Percentiles rank a stretch among this genome's conserved stretches.
Conservation (phyloP, 257 asterid genomes). For the Ocimum tenuiflorum region DNA sequence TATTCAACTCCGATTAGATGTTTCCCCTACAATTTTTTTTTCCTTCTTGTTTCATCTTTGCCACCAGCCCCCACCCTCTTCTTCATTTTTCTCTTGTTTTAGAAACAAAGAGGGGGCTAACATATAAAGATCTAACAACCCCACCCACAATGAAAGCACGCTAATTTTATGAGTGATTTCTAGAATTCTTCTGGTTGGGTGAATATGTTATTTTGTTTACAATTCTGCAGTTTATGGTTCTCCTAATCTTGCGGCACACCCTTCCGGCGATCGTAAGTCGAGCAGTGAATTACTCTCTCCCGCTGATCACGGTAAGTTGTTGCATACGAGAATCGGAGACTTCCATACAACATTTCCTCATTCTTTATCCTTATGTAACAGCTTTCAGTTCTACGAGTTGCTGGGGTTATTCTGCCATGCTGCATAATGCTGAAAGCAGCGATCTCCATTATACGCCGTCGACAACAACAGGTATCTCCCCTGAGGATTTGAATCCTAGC, state of each 20-base stretch:
- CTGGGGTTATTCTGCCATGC: slow-evolving; percentile 73
- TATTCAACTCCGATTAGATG: no score
- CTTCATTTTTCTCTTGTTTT: no score
- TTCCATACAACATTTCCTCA: slow-evolving; percentile 13
- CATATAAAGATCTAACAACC: no score
- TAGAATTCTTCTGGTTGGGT: not conserved
- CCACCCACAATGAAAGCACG: no score
- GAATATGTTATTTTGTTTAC: not conserved
- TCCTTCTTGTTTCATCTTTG: no score
- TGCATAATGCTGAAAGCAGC: slow-evolving; percentile 75
- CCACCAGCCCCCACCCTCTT: no score
- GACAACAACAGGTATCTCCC: no score
- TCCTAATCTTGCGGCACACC: slow-evolving; percentile 70
- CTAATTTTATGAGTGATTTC: no score
- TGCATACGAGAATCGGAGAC: not conserved
- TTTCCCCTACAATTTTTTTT: no score
- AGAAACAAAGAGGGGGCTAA: no score
- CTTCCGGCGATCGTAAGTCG: slow-evolving; percentile 65
- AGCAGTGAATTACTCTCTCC: slow-evolving; percentile 58
- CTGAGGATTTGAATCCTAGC: no score
- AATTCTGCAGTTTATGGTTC: slow-evolving; percentile 79
- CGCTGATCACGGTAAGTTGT: slow-evolving; percentile 66
- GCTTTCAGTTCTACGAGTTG: slow-evolving; percentile 55
- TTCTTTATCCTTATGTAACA: slow-evolving; percentile 27
- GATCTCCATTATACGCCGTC: slow-evolving; percentile 47